Conservation (phyloP, 257 asterid species). For the Apocynum venetum region DNA sequence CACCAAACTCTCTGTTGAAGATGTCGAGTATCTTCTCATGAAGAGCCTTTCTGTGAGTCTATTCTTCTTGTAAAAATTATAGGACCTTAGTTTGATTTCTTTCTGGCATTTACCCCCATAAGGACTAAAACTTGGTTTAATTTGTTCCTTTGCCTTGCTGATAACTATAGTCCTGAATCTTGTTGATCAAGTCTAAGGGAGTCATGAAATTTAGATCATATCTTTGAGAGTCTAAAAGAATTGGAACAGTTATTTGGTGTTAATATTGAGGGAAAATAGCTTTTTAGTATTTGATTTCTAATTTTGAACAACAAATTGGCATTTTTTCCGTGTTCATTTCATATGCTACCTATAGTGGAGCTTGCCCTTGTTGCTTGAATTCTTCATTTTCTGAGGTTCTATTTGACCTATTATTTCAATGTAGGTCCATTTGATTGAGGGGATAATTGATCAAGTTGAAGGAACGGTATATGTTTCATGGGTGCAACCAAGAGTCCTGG, state of each 20-base stretch:
- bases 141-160: not conserved
- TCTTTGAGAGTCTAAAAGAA: not conserved
- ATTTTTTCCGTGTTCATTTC: not conserved
- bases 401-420: constrained; percentile 7
- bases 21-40: constrained; percentile 91
- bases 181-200: not conserved
- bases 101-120: not conserved
- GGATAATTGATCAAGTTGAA: constrained; percentile 90
- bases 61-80: constrained; percentile 2
- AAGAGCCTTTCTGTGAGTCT: constrained; percentile 96
- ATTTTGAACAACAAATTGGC: not conserved
- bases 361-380: not conserved
- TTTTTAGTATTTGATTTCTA: not conserved
- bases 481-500: constrained; percentile 97
- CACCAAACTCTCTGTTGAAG: constrained; percentile 80
- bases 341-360: not conserved
- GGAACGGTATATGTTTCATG: constrained; percentile 84
- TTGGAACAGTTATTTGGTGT: not conserved
- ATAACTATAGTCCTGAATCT: not conserved
- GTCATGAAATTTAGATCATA: not conserved
- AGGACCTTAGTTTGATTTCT: not conserved
- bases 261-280: not conserved
- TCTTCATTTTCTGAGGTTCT: not conserved
- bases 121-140: not conserved
- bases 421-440: constrained; percentile 93